Evolutionary conservation across 208 protist genomes (phyloP).

Genomic region (Acanthamoeba royreba): DNA sequence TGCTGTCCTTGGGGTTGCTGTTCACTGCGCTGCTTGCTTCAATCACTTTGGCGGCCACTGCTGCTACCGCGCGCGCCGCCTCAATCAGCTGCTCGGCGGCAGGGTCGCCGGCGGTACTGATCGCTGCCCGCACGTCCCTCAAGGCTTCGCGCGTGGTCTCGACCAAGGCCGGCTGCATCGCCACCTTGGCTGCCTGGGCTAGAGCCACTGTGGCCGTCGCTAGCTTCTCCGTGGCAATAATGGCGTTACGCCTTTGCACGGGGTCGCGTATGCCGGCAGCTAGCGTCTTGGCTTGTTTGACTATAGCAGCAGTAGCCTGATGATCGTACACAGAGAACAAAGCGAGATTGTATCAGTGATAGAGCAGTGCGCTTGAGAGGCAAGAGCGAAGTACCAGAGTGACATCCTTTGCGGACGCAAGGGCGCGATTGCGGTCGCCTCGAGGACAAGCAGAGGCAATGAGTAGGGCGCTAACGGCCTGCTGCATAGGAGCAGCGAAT

Average conservation of each 20-base stretch:
- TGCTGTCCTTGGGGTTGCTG: slow-evolving; percentile 22
- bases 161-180: neutral
- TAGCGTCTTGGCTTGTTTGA: neutral
- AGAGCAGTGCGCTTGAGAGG: neutral
- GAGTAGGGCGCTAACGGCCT: neutral
- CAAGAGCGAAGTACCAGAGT: neutral
- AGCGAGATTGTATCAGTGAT: neutral
- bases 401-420: neutral
- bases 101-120: neutral
- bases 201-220: slow-evolving; percentile 3
- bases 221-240: slow-evolving; percentile 38
- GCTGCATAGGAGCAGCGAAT: neutral
- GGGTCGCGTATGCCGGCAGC: neutral
- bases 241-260: neutral
- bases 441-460: neutral
- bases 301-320: neutral
- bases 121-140: slow-evolving; percentile 1
- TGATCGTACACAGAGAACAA: too few species aligned
- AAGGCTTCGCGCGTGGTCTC: neutral
- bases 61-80: neutral
- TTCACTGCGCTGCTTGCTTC: neutral
- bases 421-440: neutral
- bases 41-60: neutral
- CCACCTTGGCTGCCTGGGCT: neutral
- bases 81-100: slow-evolving; percentile 2